Percentiles rank a stretch among this genome's conserved stretches.
Conservation (phyloP, 768 basidiomycete species). For the Termitomyces sp. region DNA sequence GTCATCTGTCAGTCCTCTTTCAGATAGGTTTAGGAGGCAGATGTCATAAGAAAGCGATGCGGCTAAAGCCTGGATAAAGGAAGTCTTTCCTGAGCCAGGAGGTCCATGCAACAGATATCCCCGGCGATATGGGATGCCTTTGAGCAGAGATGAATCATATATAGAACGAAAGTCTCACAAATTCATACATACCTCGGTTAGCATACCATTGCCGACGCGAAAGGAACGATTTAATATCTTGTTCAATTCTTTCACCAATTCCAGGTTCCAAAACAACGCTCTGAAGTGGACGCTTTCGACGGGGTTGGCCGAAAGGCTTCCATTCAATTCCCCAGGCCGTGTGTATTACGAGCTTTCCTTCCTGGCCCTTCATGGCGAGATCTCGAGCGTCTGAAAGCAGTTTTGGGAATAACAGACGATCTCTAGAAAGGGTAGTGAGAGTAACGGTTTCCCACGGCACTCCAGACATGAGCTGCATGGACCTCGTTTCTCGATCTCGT, state of each 20-base stretch:
- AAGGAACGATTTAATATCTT: conserved; percentile 79
- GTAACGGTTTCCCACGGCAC: conserved; percentile 97
- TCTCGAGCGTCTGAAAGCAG: conserved; percentile 88
- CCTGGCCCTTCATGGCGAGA: conserved; percentile 77
- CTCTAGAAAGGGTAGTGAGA: conserved; percentile 86
- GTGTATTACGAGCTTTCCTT: conserved; percentile 93
- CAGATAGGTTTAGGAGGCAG: conserved; percentile 91
- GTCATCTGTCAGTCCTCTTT: conserved; percentile 94
- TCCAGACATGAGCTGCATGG: conserved; percentile 88
- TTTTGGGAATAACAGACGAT: conserved; percentile 72
- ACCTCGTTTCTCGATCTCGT: conserved; percentile 89
- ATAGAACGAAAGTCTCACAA: neutral
- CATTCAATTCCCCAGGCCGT: conserved; percentile 97
- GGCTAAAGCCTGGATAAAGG: conserved; percentile 96
- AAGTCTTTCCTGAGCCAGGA: conserved; percentile 97
- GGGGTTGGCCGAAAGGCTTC: conserved; percentile 91
- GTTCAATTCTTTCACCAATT: conserved; percentile 77
- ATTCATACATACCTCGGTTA: conserved; percentile 66
- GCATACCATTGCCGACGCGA: conserved; percentile 90
- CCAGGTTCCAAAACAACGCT: conserved; percentile 87
- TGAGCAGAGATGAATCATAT: conserved; percentile 4
- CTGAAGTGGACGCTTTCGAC: conserved; percentile 76
- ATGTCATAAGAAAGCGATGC: conserved; percentile 93
- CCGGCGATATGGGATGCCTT: conserved; percentile 94
- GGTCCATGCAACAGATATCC: conserved; percentile 95